Evolutionary conservation across 345 rosid genomes (phyloP).

Genomic region (Tarenaya hassleriana): DNA sequence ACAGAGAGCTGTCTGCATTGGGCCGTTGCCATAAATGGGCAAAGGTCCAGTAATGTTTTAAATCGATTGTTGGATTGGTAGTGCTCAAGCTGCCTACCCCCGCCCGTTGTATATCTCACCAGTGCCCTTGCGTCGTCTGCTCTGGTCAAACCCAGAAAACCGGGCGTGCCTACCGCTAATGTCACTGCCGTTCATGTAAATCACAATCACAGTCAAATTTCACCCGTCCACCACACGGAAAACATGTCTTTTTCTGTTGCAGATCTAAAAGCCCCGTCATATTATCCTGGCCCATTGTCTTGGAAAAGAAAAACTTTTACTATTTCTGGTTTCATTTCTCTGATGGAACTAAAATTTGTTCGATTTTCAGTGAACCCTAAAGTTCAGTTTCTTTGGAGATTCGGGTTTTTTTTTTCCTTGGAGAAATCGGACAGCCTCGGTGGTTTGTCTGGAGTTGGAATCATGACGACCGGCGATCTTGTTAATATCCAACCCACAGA

Average conservation of each 20-base stretch:
- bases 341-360: neutral
- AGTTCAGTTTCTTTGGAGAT: neutral
- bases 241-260: too few relatives aligned
- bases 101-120: too few relatives aligned
- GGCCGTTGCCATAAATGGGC: too few relatives aligned
- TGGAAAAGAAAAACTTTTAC: neutral
- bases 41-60: too few relatives aligned
- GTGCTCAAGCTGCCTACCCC: too few relatives aligned
- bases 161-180: neutral
- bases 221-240: neutral
- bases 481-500: constrained; percentile 65
- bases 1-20: too few relatives aligned
- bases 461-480: constrained; percentile 57
- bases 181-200: neutral
- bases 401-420: neutral
- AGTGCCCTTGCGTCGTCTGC: too few relatives aligned
- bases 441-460: neutral
- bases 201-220: neutral
- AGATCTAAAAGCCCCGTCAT: too few relatives aligned
- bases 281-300: neutral
- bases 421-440: neutral
- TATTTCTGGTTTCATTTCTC: constrained; percentile 2
- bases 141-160: too few relatives aligned
- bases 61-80: too few relatives aligned
- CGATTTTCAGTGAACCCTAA: constrained; percentile 8